Evolutionary conservation across 2,329 filamentous ascomycete genomes (phyloP).

Genomic region (Macrophomina phaseolina): DNA sequence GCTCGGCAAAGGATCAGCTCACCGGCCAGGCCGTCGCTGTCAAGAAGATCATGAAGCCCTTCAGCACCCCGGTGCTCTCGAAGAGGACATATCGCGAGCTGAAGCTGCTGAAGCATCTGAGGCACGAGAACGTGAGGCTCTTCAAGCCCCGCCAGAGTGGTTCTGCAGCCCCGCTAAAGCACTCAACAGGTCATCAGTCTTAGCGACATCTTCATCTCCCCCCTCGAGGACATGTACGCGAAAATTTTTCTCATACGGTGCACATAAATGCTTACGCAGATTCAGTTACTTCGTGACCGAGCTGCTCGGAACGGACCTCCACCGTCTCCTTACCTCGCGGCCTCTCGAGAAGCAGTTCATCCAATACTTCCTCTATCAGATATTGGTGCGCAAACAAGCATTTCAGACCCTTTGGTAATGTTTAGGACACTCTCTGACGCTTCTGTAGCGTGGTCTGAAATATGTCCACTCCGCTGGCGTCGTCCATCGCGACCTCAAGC

Average conservation of each 20-base stretch:
- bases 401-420: conserved; percentile 3
- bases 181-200: conserved; percentile 80
- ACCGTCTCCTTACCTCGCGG: conserved; percentile 91
- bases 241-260: conserved; percentile 29
- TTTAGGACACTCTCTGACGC: conserved; percentile 33
- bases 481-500: conserved; percentile 96
- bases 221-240: conserved; percentile 93
- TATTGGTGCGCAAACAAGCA: conserved; percentile 71
- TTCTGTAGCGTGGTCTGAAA: conserved; percentile 84
- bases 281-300: conserved; percentile 96
- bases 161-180: conserved; percentile 11
- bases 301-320: conserved; percentile 93
- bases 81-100: conserved; percentile 98
- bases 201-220: conserved; percentile 99
- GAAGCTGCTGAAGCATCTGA: conserved; percentile 94
- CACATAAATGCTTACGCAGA: conserved; percentile 29
- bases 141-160: conserved; percentile 10
- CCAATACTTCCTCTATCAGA: conserved; percentile 99
- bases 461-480: conserved; percentile 99
- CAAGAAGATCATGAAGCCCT: conserved; percentile 99
- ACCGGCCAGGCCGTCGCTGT: conserved; percentile 96
- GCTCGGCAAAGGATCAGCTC: conserved; percentile 96
- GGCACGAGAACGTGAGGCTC: conserved; percentile 85
- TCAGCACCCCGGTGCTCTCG: conserved; percentile 97
- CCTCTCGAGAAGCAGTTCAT: conserved; percentile 99